Conservation (phyloP, 2,329 filamentous ascomycete genomes). For the Sporothrix brunneoviolacea region DNA sequence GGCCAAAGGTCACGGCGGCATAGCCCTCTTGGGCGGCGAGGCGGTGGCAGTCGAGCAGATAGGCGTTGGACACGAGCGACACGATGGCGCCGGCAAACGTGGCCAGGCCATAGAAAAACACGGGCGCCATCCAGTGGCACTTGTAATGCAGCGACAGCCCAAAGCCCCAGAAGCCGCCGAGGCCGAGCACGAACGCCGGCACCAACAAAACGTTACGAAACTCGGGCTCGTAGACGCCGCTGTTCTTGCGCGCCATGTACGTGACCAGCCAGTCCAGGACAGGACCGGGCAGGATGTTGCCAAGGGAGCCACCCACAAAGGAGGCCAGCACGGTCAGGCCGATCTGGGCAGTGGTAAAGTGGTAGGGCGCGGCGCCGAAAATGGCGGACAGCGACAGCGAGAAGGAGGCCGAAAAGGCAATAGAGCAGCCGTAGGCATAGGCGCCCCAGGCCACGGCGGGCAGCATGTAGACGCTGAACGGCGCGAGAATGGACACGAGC, state of each 20-base stretch:
- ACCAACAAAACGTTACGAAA: constrained; percentile 33
- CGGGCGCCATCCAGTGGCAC: constrained; percentile 28
- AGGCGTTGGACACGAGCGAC: no score
- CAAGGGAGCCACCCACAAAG: constrained; percentile 29
- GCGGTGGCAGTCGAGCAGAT: constrained; percentile 33
- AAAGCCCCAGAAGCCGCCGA: constrained; percentile 31
- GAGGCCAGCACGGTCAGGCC: constrained; percentile 29
- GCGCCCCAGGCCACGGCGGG: no score
- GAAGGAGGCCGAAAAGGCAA: no score
- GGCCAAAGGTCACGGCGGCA: constrained; percentile 32
- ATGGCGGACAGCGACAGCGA: no score
- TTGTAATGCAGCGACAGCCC: constrained; percentile 22
- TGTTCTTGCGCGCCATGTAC: constrained; percentile 28
- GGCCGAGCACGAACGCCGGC: constrained; percentile 29
- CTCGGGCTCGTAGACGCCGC: constrained; percentile 32
- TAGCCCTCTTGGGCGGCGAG: constrained; percentile 32
- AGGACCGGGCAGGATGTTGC: constrained; percentile 27
- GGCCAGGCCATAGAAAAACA: constrained; percentile 31
- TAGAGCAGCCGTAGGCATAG: no score
- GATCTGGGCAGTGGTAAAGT: constrained; percentile 29
- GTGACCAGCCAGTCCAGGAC: constrained; percentile 29
- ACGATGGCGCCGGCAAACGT: constrained; percentile 30
- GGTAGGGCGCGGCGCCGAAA: constrained; percentile 31
- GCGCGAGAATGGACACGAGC: constrained; percentile 30
- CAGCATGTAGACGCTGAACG: constrained; percentile 31